Conservation (phyloP, 768 basidiomycete genomes). For the Mrakia gelida region DNA sequence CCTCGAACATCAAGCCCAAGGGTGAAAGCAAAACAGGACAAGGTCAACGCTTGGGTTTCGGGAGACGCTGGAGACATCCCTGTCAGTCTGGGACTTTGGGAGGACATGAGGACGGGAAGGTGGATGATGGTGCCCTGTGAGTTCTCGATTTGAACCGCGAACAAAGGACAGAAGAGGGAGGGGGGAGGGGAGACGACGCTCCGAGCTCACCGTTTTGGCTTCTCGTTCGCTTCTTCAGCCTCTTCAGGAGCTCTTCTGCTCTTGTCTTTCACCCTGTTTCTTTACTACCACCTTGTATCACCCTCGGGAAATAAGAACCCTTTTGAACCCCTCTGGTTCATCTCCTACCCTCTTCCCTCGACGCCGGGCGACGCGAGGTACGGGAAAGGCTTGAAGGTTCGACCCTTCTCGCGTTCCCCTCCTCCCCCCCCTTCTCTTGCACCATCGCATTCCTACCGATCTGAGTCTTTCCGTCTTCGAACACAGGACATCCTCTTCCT, state of each 20-base stretch:
- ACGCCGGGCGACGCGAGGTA: slow-evolving; percentile 27
- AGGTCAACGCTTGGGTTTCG: slow-evolving; percentile 17
- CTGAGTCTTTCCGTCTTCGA: too few relatives aligned
- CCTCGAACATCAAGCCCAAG: background rate
- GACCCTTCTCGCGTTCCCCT: slow-evolving; percentile 21
- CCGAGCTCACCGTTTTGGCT: background rate
- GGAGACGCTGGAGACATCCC: slow-evolving; percentile 35
- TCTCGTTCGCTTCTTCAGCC: background rate
- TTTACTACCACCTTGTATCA: slow-evolving; percentile 54
- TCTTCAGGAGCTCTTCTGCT: slow-evolving; percentile 26
- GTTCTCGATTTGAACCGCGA: slow-evolving; percentile 35
- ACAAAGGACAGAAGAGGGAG: background rate
- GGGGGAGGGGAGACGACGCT: background rate
- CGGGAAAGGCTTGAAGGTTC: slow-evolving; percentile 55
- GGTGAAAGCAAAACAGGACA: background rate
- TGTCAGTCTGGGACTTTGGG: slow-evolving; percentile 49
- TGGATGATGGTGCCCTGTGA: slow-evolving; percentile 74
- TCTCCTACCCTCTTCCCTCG: slow-evolving; percentile 42
- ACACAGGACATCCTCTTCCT: slow-evolving; percentile 69
- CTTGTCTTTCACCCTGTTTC: slow-evolving; percentile 37
- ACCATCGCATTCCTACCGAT: too few relatives aligned
- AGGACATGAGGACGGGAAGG: slow-evolving; percentile 53
- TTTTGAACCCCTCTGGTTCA: slow-evolving; percentile 63
- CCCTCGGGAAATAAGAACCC: slow-evolving; percentile 58
- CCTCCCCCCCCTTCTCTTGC: background rate